Evolutionary conservation across 2,329 filamentous ascomycete genomes (phyloP).

Genomic region (Lachnellula cervina): DNA sequence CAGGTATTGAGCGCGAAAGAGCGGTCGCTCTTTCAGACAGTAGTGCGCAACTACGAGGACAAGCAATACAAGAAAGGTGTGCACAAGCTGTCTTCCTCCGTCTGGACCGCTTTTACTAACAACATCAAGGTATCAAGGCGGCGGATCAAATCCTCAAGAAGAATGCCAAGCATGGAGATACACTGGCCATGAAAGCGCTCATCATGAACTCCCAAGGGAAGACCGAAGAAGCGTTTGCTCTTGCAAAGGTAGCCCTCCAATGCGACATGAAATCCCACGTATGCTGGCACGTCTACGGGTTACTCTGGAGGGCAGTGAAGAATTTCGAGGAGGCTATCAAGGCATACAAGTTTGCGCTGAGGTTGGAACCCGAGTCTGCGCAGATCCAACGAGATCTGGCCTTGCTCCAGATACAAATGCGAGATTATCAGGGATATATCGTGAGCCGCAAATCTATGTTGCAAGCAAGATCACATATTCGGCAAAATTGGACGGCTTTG

Average conservation of each 20-base stretch:
- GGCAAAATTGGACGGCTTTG: slow-evolving; percentile 97
- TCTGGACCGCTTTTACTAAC: slow-evolving; percentile 17
- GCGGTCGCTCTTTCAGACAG: slow-evolving; percentile 85
- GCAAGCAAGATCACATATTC: slow-evolving; percentile 70
- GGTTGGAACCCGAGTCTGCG: slow-evolving; percentile 85
- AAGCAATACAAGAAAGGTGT: slow-evolving; percentile 92
- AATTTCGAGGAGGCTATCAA: slow-evolving; percentile 99
- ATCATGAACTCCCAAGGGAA: slow-evolving; percentile 92
- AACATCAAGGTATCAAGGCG: slow-evolving; percentile 68
- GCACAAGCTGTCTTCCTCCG: slow-evolving; percentile 11
- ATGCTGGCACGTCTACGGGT: slow-evolving; percentile 97
- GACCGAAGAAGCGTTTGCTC: slow-evolving; percentile 85
- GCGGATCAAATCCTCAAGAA: slow-evolving; percentile 96
- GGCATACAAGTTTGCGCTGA: slow-evolving; percentile 93
- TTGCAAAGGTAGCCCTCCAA: slow-evolving; percentile 87
- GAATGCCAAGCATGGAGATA: slow-evolving; percentile 93
- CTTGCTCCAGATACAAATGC: slow-evolving; percentile 90
- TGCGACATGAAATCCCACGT: slow-evolving; percentile 99
- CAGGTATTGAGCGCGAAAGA: slow-evolving; percentile 81
- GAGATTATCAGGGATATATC: slow-evolving; percentile 90
- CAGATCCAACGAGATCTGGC: slow-evolving; percentile 95
- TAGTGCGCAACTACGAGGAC: slow-evolving; percentile 94
- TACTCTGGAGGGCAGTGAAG: slow-evolving; percentile 89
- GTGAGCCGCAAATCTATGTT: slow-evolving; percentile 86
- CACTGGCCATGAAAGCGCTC: slow-evolving; percentile 96